Base-by-base conservation (phyloP, 176 grass and related monocot species). In the Tillandsia leiboldiana region DNA sequence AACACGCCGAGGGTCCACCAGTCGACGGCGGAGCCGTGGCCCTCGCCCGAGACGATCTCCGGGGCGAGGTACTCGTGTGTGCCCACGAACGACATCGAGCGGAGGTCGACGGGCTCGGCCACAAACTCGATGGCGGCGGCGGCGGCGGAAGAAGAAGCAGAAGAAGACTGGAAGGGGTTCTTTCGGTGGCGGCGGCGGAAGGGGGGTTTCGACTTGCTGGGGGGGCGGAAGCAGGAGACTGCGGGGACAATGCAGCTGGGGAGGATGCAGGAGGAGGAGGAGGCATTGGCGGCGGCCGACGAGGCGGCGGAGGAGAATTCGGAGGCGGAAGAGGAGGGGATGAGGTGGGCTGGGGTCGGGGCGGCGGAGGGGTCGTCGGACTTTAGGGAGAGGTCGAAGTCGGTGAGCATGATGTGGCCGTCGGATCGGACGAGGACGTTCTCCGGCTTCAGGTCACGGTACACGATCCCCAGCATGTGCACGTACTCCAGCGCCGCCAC, bases 341-440 rank as follows among this genome's bases (percentile, higher is more conserved):
- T 86, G 82, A 99, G 67, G 65, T 99, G 95, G 3, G 95, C 95
- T 1, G 95, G 86, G 15, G 90, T 90, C 1, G 87, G 82, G 0
- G 80, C 79, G 4, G 85, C 82, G 1, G 90, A 80, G 1, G 90
- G 83, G 67, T 99, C 95, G 72, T 99, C 95, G 72, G 87, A 94
- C 66, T 94, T 94, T 62, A 99, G 82, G 49, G 95, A 99, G 49
- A 99, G 95, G 80, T 99, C 95, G 51, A 99, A 99, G 75, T 99
- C 95, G 72, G 95, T 94, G 72, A 99, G 90, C 95, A 94, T 99
- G 84, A 99, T 99, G 77, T 99, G 95, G 63, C 95, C 95, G 72
- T 99, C 95, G 63, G 72, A 66, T 63, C 95, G 82, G 23, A 99
- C 95, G 2, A 99, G 85, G 17, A 99, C 84, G 82, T 99, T 99